phyloP scores from a whole-genome alignment of 2,329 filamentous ascomycete species.

The Fusarium beomiforme region DNA sequence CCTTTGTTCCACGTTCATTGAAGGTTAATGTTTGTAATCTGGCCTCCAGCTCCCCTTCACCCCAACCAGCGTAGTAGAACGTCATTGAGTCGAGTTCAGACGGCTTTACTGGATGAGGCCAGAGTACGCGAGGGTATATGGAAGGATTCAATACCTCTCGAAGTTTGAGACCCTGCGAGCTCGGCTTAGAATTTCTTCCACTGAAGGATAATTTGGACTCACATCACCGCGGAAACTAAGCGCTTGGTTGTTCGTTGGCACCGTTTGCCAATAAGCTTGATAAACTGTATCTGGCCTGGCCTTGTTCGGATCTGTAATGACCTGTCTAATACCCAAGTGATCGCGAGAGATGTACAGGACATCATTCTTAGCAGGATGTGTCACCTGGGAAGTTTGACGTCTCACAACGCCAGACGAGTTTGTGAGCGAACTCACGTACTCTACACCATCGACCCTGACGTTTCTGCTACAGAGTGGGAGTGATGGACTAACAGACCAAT shows the following conservation, averaged over 20 bases:
- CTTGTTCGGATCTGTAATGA: not conserved
- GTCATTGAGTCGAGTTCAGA: not conserved
- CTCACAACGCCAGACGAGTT: not conserved
- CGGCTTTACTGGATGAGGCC: not conserved
- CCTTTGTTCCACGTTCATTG: not conserved
- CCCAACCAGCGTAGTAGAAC: conserved; percentile 16
- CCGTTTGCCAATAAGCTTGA: conserved; percentile 9
- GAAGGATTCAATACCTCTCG: not conserved
- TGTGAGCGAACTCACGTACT: conserved; percentile 1
- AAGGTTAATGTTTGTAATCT: conserved; percentile 9
- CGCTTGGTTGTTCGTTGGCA: not conserved
- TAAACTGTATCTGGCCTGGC: accelerated
- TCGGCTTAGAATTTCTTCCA: not conserved
- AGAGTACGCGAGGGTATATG: not conserved
- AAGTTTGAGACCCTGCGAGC: conserved; percentile 7
- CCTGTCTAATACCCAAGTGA: conserved; percentile 15
- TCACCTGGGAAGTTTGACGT: not conserved
- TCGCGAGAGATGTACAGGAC: conserved; percentile 7
- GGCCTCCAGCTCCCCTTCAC: not conserved
- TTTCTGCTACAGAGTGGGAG: not conserved
- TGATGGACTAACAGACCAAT: not conserved
- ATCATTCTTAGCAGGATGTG: accelerated
- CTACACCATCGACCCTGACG: conserved; percentile 7
- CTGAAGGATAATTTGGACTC: not conserved
- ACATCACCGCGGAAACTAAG: conserved; percentile 12